A percentile compares a stretch with the other conserved stretches of the same genome.
phyloP scores from a whole-genome alignment of 2,329 filamentous ascomycete genomes.

The Cercospora janseana region DNA sequence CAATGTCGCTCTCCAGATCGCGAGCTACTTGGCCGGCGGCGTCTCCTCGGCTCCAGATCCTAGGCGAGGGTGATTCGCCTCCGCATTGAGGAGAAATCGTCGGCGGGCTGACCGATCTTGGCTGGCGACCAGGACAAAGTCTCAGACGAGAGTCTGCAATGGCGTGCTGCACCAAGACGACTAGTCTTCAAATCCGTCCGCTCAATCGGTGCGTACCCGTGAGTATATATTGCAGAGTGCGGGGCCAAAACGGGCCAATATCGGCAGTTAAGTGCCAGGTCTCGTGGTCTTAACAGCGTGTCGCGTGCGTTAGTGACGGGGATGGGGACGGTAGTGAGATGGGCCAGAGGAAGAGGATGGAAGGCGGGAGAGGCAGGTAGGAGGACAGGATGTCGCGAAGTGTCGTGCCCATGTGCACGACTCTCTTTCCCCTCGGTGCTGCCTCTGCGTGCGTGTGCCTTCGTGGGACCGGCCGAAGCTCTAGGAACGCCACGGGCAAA shows the following conservation, averaged over 20 bases:
- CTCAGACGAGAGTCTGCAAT: not conserved
- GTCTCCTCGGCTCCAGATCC: not conserved
- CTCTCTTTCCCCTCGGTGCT: not conserved
- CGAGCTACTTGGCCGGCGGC: not conserved
- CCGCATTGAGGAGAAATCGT: conserved; percentile 2
- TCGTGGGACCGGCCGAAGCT: not conserved
- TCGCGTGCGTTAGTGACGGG: conserved; percentile 3
- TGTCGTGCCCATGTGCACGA: too few relatives aligned
- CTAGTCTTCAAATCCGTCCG: not conserved
- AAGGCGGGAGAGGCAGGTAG: not conserved
- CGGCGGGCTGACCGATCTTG: not conserved
- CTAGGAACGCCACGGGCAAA: conserved; percentile 5
- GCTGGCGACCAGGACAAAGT: not conserved
- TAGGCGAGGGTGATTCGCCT: not conserved
- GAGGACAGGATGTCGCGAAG: not conserved
- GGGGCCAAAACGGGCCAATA: not conserved
- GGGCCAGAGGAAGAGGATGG: not conserved
- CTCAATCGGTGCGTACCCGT: not conserved
- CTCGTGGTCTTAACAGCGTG: not conserved
- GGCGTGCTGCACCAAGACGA: not conserved
- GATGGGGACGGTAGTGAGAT: not conserved
- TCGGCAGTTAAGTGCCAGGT: not conserved
- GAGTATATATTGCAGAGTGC: not conserved
- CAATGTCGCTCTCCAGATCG: not conserved
- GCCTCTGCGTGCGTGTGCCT: not conserved